Evolutionary conservation across 768 basidiomycete species (phyloP).

Genomic region (Agaricus blazei): DNA sequence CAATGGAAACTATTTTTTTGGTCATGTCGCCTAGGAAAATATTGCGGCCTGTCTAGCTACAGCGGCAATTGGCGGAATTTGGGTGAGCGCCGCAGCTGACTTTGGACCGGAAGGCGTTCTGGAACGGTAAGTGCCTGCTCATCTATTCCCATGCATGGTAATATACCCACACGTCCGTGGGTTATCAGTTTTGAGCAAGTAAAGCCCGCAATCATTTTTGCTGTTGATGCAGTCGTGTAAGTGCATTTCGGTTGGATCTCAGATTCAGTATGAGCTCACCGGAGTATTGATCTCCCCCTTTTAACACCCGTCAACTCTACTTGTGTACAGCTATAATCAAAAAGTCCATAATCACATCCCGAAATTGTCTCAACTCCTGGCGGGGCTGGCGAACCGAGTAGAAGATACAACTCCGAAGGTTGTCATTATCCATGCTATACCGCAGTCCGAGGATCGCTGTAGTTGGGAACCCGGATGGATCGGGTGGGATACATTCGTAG

Average conservation of each 20-base stretch:
- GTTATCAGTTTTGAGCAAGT: slow-evolving; percentile 68
- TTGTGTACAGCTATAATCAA: slow-evolving; percentile 55
- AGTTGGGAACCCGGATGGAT: slow-evolving; percentile 46
- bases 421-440: slow-evolving; percentile 50
- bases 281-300: background rate
- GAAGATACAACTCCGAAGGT: slow-evolving; percentile 35
- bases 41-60: slow-evolving; percentile 64
- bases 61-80: slow-evolving; percentile 71
- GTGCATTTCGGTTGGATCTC: slow-evolving; percentile 18
- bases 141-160: slow-evolving; percentile 2
- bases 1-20: background rate
- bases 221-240: slow-evolving; percentile 68
- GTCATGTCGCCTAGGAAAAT: slow-evolving; percentile 47
- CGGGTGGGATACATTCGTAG: slow-evolving; percentile 50
- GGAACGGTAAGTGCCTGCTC: slow-evolving; percentile 47
- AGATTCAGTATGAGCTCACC: slow-evolving; percentile 5
- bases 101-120: slow-evolving; percentile 76
- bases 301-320: background rate
- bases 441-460: slow-evolving; percentile 24
- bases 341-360: slow-evolving; percentile 63
- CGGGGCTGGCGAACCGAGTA: slow-evolving; percentile 38
- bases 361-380: slow-evolving; percentile 55
- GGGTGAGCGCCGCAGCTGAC: slow-evolving; percentile 79
- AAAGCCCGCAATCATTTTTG: slow-evolving; percentile 65
- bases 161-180: background rate